Base-by-base conservation (phyloP, 2,329 filamentous ascomycete genomes). In the Fusarium protoensiforme region DNA sequence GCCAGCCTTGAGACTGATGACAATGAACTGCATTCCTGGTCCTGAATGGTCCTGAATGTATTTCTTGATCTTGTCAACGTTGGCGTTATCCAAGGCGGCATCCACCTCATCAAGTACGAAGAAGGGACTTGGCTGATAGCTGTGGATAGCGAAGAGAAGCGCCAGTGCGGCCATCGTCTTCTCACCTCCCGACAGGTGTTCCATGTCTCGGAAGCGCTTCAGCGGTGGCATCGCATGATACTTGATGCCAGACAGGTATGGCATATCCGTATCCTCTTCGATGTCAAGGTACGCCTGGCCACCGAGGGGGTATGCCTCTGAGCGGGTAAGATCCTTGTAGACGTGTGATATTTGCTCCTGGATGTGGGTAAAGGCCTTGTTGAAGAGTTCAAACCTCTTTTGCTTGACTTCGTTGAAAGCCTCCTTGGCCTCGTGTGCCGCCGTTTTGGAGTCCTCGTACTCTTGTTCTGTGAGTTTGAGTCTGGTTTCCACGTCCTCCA, bases 151-250 rank as follows among this genome's bases (percentile, higher is more conserved):
- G 81, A 99, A 99, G 6, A 99, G 89, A 43, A 99, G 88, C n/a
- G 96, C 96, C 41, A 99, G 87, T 16, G 96, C 96, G 2, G 96
- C 96, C 92, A 99, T 99, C 0, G 96, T 99, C 87, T 99, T 99
- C 84, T 99, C 96, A 64, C 96, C 96, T 78, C 96, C 96, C 1
- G 94, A 98, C 11, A 99, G 87, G 81, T 98, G 96, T 83, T 99
- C 96, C 96, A 99, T 99, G 82, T 99, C 97, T 77, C 96, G 91
- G 89, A 99, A 99, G 53, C 96, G 94, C 85, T 99, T 99, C 71
- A 98, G 90, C 2, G 96, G 96, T 22, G 96, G 96, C 95, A 98
- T 99, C 71, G 96, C 97, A 81, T 98, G 95, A 84, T 99, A 99
- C 80, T 98, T 98, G 84, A 99, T 95, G 35, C 96, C 96, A 43